A percentile compares a stretch with the other conserved stretches of the same genome.
Evolutionary conservation across 345 rosid genomes (phyloP).

Genomic region (Laguncularia racemosa): DNA sequence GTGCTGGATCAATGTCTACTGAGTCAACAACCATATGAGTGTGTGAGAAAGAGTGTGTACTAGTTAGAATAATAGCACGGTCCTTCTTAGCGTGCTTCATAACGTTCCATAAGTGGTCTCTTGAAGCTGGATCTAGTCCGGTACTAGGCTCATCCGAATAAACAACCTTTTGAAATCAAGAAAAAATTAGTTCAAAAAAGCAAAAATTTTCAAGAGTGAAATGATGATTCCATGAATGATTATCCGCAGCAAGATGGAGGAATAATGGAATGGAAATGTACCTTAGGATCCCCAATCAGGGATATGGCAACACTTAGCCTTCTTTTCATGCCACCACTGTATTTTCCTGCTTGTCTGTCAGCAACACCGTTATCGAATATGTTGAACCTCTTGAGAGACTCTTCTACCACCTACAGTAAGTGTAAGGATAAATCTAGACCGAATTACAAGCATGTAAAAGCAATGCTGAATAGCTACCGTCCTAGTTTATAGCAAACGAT

Average conservation of each 20-base stretch:
- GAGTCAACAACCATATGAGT: no score
- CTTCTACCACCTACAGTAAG: constrained; percentile 69
- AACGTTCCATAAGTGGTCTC: constrained; percentile 80
- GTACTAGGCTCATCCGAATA: constrained; percentile 99
- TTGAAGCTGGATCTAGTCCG: constrained; percentile 95
- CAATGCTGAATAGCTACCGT: no score
- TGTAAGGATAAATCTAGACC: no score
- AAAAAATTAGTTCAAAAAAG: not conserved
- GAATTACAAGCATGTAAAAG: no score
- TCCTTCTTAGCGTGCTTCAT: constrained; percentile 71
- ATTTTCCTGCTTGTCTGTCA: constrained; percentile 78
- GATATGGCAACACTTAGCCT: constrained; percentile 97
- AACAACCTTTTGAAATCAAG: constrained; percentile 46
- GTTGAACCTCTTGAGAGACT: constrained; percentile 69
- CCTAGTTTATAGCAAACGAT: no score
- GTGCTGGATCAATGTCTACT: no score
- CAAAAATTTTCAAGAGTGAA: constrained; percentile 8
- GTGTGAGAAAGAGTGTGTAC: constrained; percentile 20
- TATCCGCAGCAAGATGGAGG: no score
- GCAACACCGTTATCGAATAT: constrained; percentile 77
- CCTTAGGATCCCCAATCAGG: constrained; percentile 89
- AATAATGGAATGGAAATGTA: constrained; percentile 13
- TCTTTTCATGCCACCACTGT: constrained; percentile 98
- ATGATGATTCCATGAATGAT: no score
- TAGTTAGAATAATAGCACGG: constrained; percentile 83